Percentiles rank a stretch among this genome's conserved stretches.
These are phyloP conservation scores for Claviceps citrina DNA, from an alignment of 2,329 filamentous ascomycete genomes.

Conservation along the genomic window DNA sequence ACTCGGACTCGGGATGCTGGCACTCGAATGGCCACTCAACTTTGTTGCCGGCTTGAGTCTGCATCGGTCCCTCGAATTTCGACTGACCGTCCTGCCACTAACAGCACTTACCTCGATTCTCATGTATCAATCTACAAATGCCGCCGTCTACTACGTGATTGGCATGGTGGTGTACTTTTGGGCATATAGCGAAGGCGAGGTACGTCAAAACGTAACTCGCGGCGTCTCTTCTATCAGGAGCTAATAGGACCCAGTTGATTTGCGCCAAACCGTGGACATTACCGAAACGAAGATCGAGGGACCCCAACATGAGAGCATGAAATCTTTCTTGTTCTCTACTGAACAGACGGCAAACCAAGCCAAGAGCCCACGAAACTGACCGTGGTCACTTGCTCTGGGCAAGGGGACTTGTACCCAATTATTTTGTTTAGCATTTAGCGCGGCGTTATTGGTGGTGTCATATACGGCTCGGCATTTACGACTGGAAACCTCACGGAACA, in stretches of 20 bases:
- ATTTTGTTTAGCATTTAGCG: conserved; percentile 4
- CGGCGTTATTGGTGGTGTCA: conserved; percentile 4
- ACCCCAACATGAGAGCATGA: conserved; percentile 8
- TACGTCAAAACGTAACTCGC: no score
- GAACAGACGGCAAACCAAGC: neutral
- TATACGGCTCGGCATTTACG: neutral
- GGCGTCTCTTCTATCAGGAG: conserved; percentile 6
- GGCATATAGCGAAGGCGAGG: conserved; percentile 95
- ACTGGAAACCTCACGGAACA: conserved; percentile 1
- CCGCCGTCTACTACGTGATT: conserved; percentile 81
- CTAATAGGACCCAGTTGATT: conserved; percentile 36
- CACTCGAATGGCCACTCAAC: conserved; percentile 80
- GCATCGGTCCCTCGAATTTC: conserved; percentile 76
- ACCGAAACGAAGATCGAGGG: conserved; percentile 34
- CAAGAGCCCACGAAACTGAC: neutral
- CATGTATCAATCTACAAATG: conserved; percentile 83
- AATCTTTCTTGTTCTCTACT: neutral
- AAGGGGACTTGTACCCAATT: no score
- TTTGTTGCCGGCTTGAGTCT: conserved; percentile 61
- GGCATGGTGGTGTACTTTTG: conserved; percentile 84
- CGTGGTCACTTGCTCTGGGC: neutral
- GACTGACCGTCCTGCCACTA: conserved; percentile 70
- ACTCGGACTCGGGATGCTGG: conserved; percentile 61
- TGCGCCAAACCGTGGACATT: conserved; percentile 57
- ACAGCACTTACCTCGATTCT: conserved; percentile 58